Evolutionary conservation across 495 filamentous ascomycete species (phyloP), one percentile per base, ranked within the genome.

Genomic region (Aspergillus cristatus): DNA sequence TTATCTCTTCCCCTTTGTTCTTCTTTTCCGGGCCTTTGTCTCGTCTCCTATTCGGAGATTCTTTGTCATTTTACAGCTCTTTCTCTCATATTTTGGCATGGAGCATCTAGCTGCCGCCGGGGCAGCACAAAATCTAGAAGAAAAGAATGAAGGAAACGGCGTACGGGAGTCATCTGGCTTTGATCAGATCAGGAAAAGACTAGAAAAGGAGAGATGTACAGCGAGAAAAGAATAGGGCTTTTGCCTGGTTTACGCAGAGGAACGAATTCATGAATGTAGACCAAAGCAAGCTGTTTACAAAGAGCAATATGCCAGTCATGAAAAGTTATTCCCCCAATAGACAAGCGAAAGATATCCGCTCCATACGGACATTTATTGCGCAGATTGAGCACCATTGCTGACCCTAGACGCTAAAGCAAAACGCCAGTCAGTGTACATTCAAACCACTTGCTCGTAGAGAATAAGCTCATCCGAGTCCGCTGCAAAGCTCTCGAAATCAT

Each of bases 151-250:
- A 25, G 16, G 38, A 43, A 37, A 45, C 44, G 60, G 62, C 60
- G 58, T 58, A 55, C 53, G 46, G 57, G 58, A 58, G 58, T 62
- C 57, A 45, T 52, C 46, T 62, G 48, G 50, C 55, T 47, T 55
- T 50, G 47, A 42, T 52, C 51, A 51, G 46, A 51, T 39, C 48
- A 48, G 42, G 37, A 20, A 30, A 35, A 44, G 37, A 51, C 38
- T 50, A 48, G 30, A 44, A 40, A 46, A 44, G 37, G 16, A 28
- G 38, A 44, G 40, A 33, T 28, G 40, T 46, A 37, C 35, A 20
- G 35, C 42, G 41, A 46, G 35, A 43, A 34, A 36, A 46, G 38
- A 48, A n/a, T n/a, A n/a, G n/a, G n/a, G n/a, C n/a, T n/a, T n/a
- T n/a, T n/a, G n/a, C n/a, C n/a, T n/a, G n/a, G n/a, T 24, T 8